Evolutionary conservation across 805 yeast species (phyloP).

Genomic region (Myxozyma melibiosi): DNA sequence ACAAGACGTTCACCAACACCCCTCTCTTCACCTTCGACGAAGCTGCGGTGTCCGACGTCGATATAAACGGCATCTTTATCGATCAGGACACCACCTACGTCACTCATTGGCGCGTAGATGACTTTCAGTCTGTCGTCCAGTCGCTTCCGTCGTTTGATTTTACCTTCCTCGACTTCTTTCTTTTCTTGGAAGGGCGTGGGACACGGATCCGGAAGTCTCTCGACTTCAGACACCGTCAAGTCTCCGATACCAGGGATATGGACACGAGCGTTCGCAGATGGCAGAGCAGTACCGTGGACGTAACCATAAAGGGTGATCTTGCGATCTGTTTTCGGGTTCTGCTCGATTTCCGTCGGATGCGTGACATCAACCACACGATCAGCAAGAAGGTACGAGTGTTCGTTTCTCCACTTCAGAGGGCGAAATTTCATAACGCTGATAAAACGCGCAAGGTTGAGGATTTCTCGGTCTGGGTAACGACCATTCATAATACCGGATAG

Average conservation of each 20-base stretch:
- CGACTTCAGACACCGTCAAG: constrained; percentile 69
- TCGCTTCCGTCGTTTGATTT: constrained; percentile 71
- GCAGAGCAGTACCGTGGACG: constrained; percentile 88
- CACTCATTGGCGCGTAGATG: constrained; percentile 99
- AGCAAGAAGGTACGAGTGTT: constrained; percentile 90
- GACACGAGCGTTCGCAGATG: constrained; percentile 66
- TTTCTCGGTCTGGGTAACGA: constrained; percentile 95
- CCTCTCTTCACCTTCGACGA: constrained; percentile 56
- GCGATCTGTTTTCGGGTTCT: constrained; percentile 81
- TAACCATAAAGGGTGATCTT: constrained; percentile 92
- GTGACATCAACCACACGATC: constrained; percentile 94
- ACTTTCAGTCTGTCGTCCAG: constrained; percentile 92
- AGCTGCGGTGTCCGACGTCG: constrained; percentile 63
- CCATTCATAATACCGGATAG: constrained; percentile 95
- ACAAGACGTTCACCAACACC: constrained; percentile 89
- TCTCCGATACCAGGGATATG: constrained; percentile 98
- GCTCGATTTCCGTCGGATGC: constrained; percentile 79
- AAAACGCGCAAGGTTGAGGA: constrained; percentile 85
- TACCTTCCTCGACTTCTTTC: constrained; percentile 74
- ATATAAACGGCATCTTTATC: constrained; percentile 98
- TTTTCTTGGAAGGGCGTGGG: constrained; percentile 95
- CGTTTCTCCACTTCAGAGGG: constrained; percentile 99
- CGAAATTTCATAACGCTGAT: constrained; percentile 97
- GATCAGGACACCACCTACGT: constrained; percentile 96
- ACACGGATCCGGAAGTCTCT: constrained; percentile 96